Conservation (phyloP, 495 filamentous ascomycete genomes). For the Neurospora sp. region DNA sequence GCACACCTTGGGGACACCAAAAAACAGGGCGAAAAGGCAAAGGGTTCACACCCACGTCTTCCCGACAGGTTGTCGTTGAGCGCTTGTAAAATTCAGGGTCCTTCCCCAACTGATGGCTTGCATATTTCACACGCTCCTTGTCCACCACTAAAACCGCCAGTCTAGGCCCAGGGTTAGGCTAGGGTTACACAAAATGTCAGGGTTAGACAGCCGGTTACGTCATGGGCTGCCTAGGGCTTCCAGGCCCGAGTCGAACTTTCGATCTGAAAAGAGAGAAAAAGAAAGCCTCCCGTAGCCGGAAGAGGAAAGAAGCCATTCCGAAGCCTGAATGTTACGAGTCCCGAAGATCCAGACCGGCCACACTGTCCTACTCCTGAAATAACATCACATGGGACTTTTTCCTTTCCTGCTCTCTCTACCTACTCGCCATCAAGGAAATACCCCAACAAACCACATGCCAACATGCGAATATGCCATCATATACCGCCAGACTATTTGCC, state of each 20-base stretch:
- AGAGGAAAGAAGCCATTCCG: background rate
- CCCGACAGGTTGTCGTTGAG: background rate
- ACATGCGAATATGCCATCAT: background rate
- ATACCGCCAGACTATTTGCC: background rate
- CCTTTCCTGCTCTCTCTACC: background rate
- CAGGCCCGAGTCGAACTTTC: background rate
- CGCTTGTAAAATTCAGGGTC: constrained; percentile 20
- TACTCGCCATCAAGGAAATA: background rate
- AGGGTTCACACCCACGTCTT: background rate
- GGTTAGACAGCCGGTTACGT: background rate
- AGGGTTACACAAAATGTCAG: background rate
- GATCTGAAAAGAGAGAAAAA: background rate
- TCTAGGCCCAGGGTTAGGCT: background rate
- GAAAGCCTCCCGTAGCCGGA: background rate
- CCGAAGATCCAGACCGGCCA: background rate
- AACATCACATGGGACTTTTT: background rate
- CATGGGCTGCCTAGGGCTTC: background rate
- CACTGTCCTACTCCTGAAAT: background rate
- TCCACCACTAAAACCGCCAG: constrained; percentile 7
- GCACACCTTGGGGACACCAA: background rate
- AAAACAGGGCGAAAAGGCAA: background rate
- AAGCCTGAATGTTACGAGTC: background rate
- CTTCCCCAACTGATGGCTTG: constrained; percentile 23
- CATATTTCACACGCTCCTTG: constrained; percentile 10
- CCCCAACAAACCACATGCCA: background rate